Evolutionary conservation across 257 asterid genomes (phyloP).

Genomic region (Solanum dulcamara): DNA sequence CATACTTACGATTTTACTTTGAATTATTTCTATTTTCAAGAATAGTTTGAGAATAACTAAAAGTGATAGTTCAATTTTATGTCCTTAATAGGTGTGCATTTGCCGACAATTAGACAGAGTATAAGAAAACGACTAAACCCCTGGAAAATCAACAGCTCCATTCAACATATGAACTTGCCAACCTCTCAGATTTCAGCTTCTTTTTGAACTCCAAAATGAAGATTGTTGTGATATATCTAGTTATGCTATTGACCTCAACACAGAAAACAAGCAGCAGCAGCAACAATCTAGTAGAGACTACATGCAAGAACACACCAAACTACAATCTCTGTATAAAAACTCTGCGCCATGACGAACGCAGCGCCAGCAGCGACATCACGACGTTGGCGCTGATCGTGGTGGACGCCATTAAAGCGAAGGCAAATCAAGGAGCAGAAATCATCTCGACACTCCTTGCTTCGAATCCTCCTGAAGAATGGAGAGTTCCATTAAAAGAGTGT

Average conservation of each 20-base stretch:
- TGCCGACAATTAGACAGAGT: too few relatives aligned
- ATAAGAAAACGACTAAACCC: too few relatives aligned
- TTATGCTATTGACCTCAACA: not conserved
- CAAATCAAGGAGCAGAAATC: not conserved
- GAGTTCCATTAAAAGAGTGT: not conserved
- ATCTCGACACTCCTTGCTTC: not conserved
- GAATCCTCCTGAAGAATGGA: not conserved
- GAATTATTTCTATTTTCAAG: too few relatives aligned
- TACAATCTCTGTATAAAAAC: conserved; percentile 45
- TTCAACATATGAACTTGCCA: not conserved
- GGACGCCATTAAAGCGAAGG: not conserved
- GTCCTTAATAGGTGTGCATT: too few relatives aligned
- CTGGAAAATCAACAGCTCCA: too few relatives aligned
- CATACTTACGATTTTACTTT: too few relatives aligned
- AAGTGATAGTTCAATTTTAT: too few relatives aligned
- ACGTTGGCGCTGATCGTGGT: conserved; percentile 11
- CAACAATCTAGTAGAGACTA: conserved; percentile 18
- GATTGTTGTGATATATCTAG: not conserved
- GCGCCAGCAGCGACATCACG: conserved; percentile 12
- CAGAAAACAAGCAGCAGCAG: not conserved
- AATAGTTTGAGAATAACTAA: too few relatives aligned
- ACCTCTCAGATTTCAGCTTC: not conserved
- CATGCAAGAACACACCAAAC: conserved; percentile 45
- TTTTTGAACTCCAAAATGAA: not conserved
- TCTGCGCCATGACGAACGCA: conserved; percentile 12